Conservation (phyloP, 352 stramenopile species). For the Globisporangium echinulatum region DNA sequence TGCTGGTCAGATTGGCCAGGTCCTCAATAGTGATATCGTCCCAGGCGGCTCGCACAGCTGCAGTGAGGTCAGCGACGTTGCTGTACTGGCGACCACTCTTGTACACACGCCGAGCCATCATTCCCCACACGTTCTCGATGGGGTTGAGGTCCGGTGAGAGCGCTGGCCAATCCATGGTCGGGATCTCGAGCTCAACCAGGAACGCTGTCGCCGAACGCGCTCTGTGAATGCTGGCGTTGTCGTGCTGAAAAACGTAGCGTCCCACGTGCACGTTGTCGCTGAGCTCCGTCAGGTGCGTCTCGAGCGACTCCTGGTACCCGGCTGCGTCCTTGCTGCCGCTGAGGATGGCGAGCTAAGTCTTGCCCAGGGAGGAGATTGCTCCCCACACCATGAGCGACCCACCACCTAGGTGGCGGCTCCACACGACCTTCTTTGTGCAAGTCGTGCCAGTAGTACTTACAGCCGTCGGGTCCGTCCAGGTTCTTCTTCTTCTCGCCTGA, state of each 20-base stretch:
- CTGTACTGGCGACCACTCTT: background rate
- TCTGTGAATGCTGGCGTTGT: background rate
- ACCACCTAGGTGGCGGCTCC: too few relatives aligned
- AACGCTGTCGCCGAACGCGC: background rate
- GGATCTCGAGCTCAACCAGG: background rate
- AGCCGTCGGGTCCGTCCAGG: too few relatives aligned
- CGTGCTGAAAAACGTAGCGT: too few relatives aligned
- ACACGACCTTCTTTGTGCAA: too few relatives aligned
- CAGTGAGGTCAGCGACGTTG: slow-evolving; percentile 1
- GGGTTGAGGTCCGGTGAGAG: background rate
- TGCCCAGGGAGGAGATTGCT: too few relatives aligned
- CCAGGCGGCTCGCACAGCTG: slow-evolving; percentile 1
- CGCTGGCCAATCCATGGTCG: background rate
- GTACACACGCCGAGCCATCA: slow-evolving; percentile 1
- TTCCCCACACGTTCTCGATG: background rate
- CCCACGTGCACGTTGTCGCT: background rate
- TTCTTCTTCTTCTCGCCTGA: background rate
- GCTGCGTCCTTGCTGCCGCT: too few relatives aligned
- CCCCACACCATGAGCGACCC: too few relatives aligned
- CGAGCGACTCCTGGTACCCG: background rate
- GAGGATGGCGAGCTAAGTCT: too few relatives aligned
- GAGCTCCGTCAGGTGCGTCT: background rate
- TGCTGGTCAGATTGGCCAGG: slow-evolving; percentile 2
- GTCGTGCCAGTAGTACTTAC: too few relatives aligned
- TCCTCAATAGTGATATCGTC: slow-evolving; percentile 3